Base-by-base conservation (phyloP, 2,329 filamentous ascomycete genomes). In the Plenodomus tracheiphilus region DNA sequence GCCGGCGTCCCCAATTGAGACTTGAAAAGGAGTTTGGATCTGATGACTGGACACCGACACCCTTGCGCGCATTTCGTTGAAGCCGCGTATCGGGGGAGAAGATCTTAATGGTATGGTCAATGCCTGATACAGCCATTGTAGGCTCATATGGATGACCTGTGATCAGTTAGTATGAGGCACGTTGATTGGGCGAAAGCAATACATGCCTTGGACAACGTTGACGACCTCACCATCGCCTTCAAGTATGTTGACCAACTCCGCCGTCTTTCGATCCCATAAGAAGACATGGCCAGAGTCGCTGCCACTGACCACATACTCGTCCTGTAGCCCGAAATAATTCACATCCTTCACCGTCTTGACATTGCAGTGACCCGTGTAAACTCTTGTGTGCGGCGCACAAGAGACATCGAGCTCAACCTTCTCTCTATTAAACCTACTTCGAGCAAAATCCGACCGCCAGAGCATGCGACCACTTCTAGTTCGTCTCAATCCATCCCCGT, bases 171-270 rank as follows among this genome's bases (percentile, higher is more conserved):
- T 34, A 43, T 39, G 2, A 10, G 11, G 5, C 3, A 16, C 8
- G 2, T 10, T 15, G 11, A 25, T 22, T 1, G 34, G 2, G 2
- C 4, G 3, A 13, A 17, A 3, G 19, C 3, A 3, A 6, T 25
- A 46, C 68, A 41, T 65, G 79, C 81, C 82, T 77, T 86, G 83
- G 13, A 86, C 75, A 15, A 88, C 85, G 59, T 88, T 88, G 47
- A 87, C 85, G n/a, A 86, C 82, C 54, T 88, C 85, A 19, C 81
- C 81, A 63, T 88, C 85, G 1, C 82, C 85, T 64, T 85, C 80
- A 6, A 87, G 74, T 15, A 88, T 84, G 61, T 86, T 86, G 41
- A 87, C 75, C 41, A 88, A 70, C 47, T 83, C 74, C 16, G 76
- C 74, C 4, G 82, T 84, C 59, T 85, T 83, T 46, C 80, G 79